phyloP scores from a whole-genome alignment of 2,329 filamentous ascomycete genomes.

The Macroventuria anomochaeta region DNA sequence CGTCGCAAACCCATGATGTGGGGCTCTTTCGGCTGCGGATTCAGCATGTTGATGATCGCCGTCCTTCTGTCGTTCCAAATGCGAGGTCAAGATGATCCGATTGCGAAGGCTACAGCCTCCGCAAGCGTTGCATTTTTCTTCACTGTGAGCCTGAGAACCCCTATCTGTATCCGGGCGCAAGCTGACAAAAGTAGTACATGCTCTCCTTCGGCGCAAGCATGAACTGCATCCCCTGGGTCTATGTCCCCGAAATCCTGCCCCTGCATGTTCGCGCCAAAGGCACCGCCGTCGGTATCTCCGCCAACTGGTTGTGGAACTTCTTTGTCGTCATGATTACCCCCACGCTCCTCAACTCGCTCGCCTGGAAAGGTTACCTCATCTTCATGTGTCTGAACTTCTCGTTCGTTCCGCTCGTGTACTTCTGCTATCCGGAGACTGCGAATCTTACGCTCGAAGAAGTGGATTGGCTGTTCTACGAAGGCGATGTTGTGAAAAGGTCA shows the following conservation, averaged over 20 bases:
- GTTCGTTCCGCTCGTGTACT: slow-evolving; percentile 57
- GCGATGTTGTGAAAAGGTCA: slow-evolving; percentile 33
- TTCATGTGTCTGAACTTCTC: slow-evolving; percentile 59
- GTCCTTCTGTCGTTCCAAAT: slow-evolving; percentile 54
- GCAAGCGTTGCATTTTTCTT: slow-evolving; percentile 61
- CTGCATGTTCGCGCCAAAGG: slow-evolving; percentile 59
- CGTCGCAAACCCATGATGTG: slow-evolving; percentile 43
- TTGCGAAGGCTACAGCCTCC: slow-evolving; percentile 51
- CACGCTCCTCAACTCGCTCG: slow-evolving; percentile 54
- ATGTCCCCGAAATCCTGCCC: slow-evolving; percentile 59
- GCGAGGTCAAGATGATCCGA: slow-evolving; percentile 27
- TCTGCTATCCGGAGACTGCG: slow-evolving; percentile 49
- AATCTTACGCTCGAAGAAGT: slow-evolving; percentile 48
- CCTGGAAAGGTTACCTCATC: slow-evolving; percentile 61
- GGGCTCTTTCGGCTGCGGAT: slow-evolving; percentile 40
- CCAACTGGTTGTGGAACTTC: slow-evolving; percentile 60
- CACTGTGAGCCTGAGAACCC: slow-evolving; percentile 44
- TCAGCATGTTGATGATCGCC: slow-evolving; percentile 43
- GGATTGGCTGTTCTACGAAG: slow-evolving; percentile 44
- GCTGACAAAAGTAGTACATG: slow-evolving; percentile 27
- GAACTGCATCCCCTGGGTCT: slow-evolving; percentile 56
- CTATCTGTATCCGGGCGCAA: no score
- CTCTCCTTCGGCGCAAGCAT: slow-evolving; percentile 34
- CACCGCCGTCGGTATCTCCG: slow-evolving; percentile 57
- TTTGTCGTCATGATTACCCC: slow-evolving; percentile 60